Evolutionary conservation across 179 eudicot species (phyloP).

Genomic region (Heliamphora ciliata): DNA sequence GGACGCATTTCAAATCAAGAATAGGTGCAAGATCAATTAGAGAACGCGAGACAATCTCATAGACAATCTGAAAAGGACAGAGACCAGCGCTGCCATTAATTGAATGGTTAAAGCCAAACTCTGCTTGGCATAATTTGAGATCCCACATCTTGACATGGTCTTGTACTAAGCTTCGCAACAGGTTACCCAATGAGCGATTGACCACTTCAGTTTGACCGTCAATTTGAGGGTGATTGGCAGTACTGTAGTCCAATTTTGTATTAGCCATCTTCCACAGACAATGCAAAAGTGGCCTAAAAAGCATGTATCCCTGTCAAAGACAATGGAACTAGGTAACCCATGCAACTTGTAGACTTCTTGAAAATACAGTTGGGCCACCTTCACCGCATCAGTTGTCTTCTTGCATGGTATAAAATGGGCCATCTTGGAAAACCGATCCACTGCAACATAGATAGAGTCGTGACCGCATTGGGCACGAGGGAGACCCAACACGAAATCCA

Average conservation of each 20-base stretch:
- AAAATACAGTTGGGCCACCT: not conserved
- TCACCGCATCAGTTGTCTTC: not conserved
- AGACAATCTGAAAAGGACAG: not conserved
- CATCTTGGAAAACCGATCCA: slow-evolving; percentile 19
- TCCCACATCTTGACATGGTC: not conserved
- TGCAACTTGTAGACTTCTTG: not conserved
- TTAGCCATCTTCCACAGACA: not conserved
- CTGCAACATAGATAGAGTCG: slow-evolving; percentile 17
- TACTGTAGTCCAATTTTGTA: not conserved
- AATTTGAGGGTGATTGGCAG: not conserved
- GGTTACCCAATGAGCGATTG: not conserved
- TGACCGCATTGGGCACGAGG: not conserved
- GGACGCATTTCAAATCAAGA: no score
- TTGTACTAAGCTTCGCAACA: not conserved
- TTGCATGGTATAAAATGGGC: slow-evolving; percentile 18
- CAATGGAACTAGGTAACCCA: not conserved
- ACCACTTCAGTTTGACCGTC: not conserved
- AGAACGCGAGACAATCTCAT: no score
- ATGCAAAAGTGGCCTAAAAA: not conserved
- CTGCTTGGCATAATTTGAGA: not conserved
- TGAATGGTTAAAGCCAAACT: not conserved
- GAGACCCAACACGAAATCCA: not conserved
- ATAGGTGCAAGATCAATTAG: no score
- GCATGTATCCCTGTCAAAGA: not conserved
- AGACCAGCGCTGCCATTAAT: not conserved